These are phyloP conservation scores for Phytophthora crassamura DNA, from an alignment of 352 stramenopile species.

Conservation along the genomic window DNA sequence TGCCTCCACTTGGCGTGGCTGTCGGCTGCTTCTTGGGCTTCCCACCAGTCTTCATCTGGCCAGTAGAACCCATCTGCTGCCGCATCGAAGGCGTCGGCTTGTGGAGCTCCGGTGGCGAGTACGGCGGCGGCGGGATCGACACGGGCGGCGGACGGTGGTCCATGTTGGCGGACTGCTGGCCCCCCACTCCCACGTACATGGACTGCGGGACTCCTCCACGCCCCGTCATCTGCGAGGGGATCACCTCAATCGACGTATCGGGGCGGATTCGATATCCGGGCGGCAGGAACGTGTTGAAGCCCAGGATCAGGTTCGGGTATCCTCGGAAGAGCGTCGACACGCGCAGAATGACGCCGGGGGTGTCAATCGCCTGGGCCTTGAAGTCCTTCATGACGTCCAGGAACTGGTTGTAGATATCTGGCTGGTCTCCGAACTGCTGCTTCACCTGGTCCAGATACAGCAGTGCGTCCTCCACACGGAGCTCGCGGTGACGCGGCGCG, in stretches of 20 bases:
- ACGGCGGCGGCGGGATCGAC: constrained; percentile 72
- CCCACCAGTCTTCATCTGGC: constrained; percentile 36
- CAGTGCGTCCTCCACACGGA: constrained; percentile 98
- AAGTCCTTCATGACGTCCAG: constrained; percentile 99
- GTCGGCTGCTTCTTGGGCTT: constrained; percentile 69
- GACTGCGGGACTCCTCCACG: constrained; percentile 41
- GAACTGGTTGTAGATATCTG: constrained; percentile 99
- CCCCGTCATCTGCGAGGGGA: constrained; percentile 68
- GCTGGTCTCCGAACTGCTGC: constrained; percentile 98
- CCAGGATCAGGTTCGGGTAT: constrained; percentile 98
- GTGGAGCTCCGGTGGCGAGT: constrained; percentile 60
- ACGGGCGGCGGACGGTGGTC: constrained; percentile 70
- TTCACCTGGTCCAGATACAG: constrained; percentile 99
- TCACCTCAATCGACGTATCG: constrained; percentile 84
- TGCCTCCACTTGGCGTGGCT: constrained; percentile 27
- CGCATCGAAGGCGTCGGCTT: constrained; percentile 58
- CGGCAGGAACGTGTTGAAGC: constrained; percentile 99
- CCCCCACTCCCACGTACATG: constrained; percentile 47
- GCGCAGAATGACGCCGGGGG: constrained; percentile 97
- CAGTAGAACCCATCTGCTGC: constrained; percentile 48
- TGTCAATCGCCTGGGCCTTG: constrained; percentile 99
- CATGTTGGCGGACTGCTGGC: constrained; percentile 42
- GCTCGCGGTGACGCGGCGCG: constrained; percentile 69
- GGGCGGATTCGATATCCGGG: constrained; percentile 92
- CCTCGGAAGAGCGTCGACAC: constrained; percentile 98